Evolutionary conservation across 495 filamentous ascomycete species (phyloP).

Genomic region (Hypoxylon crocopeplum): DNA sequence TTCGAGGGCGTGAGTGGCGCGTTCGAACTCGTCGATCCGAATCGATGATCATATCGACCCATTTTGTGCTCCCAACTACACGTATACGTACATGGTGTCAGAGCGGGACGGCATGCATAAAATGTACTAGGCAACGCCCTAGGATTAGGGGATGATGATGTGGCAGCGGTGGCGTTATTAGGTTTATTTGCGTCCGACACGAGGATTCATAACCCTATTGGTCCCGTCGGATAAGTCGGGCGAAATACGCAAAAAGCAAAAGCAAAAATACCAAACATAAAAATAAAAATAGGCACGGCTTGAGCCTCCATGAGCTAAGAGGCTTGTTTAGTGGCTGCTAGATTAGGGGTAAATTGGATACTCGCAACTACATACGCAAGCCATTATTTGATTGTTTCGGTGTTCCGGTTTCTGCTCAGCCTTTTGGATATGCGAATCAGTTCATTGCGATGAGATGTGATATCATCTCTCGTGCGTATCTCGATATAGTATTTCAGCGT

Average conservation of each 20-base stretch:
- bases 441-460: conserved; percentile 1
- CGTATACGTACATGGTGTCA: too few relatives aligned
- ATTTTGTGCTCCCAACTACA: too few relatives aligned
- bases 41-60: not conserved
- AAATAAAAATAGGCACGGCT: too few relatives aligned
- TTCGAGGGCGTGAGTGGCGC: conserved; percentile 78
- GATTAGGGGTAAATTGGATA: conserved; percentile 1
- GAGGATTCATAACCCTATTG: not conserved
- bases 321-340: not conserved
- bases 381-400: too few relatives aligned
- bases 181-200: not conserved
- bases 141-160: too few relatives aligned
- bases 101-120: too few relatives aligned
- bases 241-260: not conserved
- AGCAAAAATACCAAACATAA: not conserved
- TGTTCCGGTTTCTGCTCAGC: not conserved
- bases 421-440: not conserved
- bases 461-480: not conserved
- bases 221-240: not conserved
- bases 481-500: too few relatives aligned
- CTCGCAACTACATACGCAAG: too few relatives aligned
- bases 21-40: conserved; percentile 58
- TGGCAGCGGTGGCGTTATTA: not conserved
- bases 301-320: not conserved
- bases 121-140: too few relatives aligned